Evolutionary conservation across 306 rosid genomes (phyloP).

Genomic region (Quercus parvula): DNA sequence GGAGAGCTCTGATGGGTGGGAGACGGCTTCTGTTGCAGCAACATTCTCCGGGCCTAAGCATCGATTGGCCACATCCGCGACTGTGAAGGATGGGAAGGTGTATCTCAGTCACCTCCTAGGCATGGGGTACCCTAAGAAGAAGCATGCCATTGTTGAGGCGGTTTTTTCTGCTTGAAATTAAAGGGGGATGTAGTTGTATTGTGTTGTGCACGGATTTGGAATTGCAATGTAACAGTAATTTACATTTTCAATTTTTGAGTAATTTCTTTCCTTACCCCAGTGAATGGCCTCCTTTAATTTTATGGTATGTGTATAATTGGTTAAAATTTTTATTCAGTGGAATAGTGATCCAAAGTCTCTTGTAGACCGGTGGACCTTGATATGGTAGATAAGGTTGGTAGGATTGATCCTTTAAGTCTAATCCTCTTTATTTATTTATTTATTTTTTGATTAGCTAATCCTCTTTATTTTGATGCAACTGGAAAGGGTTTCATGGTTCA

Average conservation of each 20-base stretch:
- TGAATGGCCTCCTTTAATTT: too few relatives aligned
- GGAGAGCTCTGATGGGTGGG: constrained; percentile 90
- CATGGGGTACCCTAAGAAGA: constrained; percentile 81
- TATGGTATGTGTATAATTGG: too few relatives aligned
- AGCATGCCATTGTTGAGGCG: constrained; percentile 83
- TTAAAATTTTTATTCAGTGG: too few relatives aligned
- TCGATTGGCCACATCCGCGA: constrained; percentile 77
- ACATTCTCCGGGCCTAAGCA: constrained; percentile 68
- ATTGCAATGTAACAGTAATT: not conserved
- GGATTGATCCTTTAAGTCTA: too few relatives aligned
- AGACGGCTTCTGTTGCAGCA: constrained; percentile 58
- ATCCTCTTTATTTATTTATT: too few relatives aligned
- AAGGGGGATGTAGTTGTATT: not conserved
- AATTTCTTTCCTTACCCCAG: not conserved
- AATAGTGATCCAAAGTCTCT: not conserved
- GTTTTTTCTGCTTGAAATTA: constrained; percentile 39
- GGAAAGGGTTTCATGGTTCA: too few relatives aligned
- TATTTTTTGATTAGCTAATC: too few relatives aligned
- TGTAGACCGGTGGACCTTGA: not conserved
- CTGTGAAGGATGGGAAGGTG: constrained; percentile 81
- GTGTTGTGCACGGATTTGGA: not conserved
- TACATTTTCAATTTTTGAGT: not conserved
- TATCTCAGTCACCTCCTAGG: constrained; percentile 70
- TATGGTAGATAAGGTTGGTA: too few relatives aligned
- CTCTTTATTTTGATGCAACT: too few relatives aligned